Percentiles rank a stretch among this genome's conserved stretches.
Evolutionary conservation across 202 grass and related monocot genomes (phyloP).

Genomic region (Hordeum pubiflorum): DNA sequence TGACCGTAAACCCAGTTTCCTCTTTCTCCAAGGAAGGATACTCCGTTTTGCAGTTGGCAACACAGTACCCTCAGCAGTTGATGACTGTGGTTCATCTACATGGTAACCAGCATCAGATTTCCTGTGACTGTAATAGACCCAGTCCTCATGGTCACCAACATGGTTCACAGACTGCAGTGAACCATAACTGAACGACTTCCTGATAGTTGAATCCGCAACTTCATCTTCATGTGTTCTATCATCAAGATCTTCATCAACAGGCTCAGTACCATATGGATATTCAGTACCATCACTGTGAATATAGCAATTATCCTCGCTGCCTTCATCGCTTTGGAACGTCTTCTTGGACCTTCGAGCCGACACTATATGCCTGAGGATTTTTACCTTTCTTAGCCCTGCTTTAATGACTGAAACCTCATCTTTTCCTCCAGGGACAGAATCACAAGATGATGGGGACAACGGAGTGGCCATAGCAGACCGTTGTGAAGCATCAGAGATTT

Average conservation of each 20-base stretch:
- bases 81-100: slow-evolving; percentile 30
- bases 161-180: slow-evolving; percentile 62
- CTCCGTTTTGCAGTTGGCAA: slow-evolving; percentile 50
- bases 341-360: slow-evolving; percentile 62
- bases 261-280: slow-evolving; percentile 68
- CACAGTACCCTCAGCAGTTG: slow-evolving; percentile 37
- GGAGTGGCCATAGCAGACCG: slow-evolving; percentile 29
- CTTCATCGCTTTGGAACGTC: slow-evolving; percentile 54
- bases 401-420: slow-evolving; percentile 86
- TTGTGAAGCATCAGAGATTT: slow-evolving; percentile 49
- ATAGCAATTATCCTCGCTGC: slow-evolving; percentile 60
- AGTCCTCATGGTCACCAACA: slow-evolving; percentile 59
- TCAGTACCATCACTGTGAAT: slow-evolving; percentile 62
- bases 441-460: slow-evolving; percentile 62
- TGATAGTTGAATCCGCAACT: slow-evolving; percentile 38
- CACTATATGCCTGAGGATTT: slow-evolving; percentile 75
- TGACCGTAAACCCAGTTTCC: slow-evolving; percentile 70
- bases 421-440: slow-evolving; percentile 50
- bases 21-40: slow-evolving; percentile 93
- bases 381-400: slow-evolving; percentile 89
- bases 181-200: slow-evolving; percentile 97
- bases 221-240: slow-evolving; percentile 44
- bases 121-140: slow-evolving; percentile 77
- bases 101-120: slow-evolving; percentile 60
- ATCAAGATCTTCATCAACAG: slow-evolving; percentile 56